Conservation (phyloP, 176 grass and related monocot genomes). For the Rhynchospora breviuscula region DNA sequence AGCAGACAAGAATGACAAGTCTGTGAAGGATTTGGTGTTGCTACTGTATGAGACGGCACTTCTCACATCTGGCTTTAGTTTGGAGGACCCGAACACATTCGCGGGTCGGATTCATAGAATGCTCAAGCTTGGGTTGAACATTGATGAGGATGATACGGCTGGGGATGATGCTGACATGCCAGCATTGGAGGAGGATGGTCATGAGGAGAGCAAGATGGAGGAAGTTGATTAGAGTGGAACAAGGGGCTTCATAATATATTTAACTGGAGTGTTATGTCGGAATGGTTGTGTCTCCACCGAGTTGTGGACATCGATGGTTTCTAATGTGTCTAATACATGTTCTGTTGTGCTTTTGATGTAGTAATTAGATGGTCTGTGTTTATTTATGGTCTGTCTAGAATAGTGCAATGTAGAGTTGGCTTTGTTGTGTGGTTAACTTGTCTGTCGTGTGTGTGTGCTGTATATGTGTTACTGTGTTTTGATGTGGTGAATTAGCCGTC, state of each 20-base stretch:
- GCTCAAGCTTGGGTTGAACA: conserved; percentile 44
- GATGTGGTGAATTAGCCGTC: too few relatives aligned
- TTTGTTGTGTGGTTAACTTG: too few relatives aligned
- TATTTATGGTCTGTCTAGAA: too few relatives aligned
- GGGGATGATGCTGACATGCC: conserved; percentile 38
- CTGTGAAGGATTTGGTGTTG: conserved; percentile 43
- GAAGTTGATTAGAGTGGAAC: conserved; percentile 27
- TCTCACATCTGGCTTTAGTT: conserved; percentile 43
- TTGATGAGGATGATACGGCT: conserved; percentile 30
- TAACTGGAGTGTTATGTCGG: too few relatives aligned
- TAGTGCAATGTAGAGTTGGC: too few relatives aligned
- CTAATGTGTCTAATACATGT: too few relatives aligned
- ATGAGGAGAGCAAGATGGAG: conserved; percentile 52
- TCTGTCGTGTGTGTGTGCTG: too few relatives aligned
- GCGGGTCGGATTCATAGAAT: conserved; percentile 43
- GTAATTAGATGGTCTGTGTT: too few relatives aligned
- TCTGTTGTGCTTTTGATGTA: too few relatives aligned
- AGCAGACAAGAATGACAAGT: conserved; percentile 48
- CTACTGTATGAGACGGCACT: conserved; percentile 42
- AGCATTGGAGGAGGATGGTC: conserved; percentile 26
- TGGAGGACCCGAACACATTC: conserved; percentile 48
- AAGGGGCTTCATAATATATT: background rate
- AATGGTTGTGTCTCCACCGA: too few relatives aligned
- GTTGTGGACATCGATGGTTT: too few relatives aligned
- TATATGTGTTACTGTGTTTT: too few relatives aligned